Evolutionary conservation across 805 yeast species (phyloP), one percentile per base, ranked within the genome.

Genomic region (Starmerella sirachaensis): DNA sequence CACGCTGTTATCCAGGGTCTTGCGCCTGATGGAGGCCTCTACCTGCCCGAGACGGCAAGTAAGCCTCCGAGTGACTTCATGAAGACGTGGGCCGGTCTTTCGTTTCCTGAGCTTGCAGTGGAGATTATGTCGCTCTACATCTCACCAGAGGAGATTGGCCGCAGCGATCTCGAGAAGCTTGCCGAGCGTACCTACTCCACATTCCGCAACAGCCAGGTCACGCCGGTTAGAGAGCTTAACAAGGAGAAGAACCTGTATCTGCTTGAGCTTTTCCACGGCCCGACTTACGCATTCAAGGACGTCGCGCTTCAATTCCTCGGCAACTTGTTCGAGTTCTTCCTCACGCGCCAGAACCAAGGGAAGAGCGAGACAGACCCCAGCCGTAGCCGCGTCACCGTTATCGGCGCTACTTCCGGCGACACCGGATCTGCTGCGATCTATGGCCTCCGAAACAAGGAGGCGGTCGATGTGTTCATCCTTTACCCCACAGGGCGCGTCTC

Each of bases 401-500:
- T 91, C 41, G 99, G 99, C 55, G 99, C 99, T 30, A 91, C 99
- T 19, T 80, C 94, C 32, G 99, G 99, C 56, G 99, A 91, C 56
- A 91, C 99, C 32, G 99, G 99, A 43, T 81, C 94, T 37, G 99
- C 99, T 38, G 98, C 99, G 46, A 91, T 91, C 50, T 91, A 91
- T 63, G 99, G 99, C 38, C 71, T 91, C 50, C 74, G 98, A 64
- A 93, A 93, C 60, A 91, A 91, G 64, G 81, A 85, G 62, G 97
- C 91, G 59, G 95, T 91, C n/a, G 80, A 93, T 21, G 98, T 91
- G 17, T 91, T 91, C 62, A 91, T 91, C 48, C 65, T 91, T 52
- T 91, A 88, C 57, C 99, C 99, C 53, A 83, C 94, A 7, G 98
- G 97, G 34, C 76, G 96, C 59, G 91, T 91, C 40, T 86, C 97